Conservation (phyloP, 208 protist genomes). For the Trypanosoma melophagium region DNA sequence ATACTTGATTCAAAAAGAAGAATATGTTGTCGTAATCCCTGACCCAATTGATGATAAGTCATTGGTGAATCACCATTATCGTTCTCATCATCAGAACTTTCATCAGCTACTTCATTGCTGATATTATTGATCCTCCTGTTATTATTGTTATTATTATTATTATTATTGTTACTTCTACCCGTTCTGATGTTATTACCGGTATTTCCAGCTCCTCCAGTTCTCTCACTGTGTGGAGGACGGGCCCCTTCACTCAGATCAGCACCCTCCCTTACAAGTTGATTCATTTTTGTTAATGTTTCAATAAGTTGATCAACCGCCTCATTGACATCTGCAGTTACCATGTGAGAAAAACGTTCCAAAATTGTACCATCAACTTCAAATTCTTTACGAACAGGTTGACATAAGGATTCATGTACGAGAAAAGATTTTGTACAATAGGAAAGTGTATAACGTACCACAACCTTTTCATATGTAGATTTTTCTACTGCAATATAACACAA, state of each 20-base stretch:
- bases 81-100: slow-evolving; percentile 45
- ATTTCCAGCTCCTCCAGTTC: background rate
- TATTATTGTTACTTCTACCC: background rate
- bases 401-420: slow-evolving; percentile 64
- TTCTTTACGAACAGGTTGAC: slow-evolving; percentile 67
- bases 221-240: slow-evolving; percentile 19
- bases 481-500: slow-evolving; percentile 90
- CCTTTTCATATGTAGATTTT: slow-evolving; percentile 82
- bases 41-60: slow-evolving; percentile 83
- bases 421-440: slow-evolving; percentile 76
- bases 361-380: slow-evolving; percentile 68
- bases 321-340: slow-evolving; percentile 87
- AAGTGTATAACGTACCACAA: slow-evolving; percentile 84
- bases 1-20: slow-evolving; percentile 78
- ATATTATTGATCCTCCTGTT: slow-evolving; percentile 18
- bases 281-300: slow-evolving; percentile 81
- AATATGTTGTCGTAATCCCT: slow-evolving; percentile 60
- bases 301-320: slow-evolving; percentile 83
- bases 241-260: slow-evolving; percentile 68
- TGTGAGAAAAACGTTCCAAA: slow-evolving; percentile 89
- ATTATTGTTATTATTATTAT: background rate
- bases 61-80: slow-evolving; percentile 21
- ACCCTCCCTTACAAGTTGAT: slow-evolving; percentile 60
- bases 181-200: slow-evolving; percentile 8
- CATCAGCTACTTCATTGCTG: slow-evolving; percentile 29